Evolutionary conservation across 2,329 filamentous ascomycete species (phyloP), one percentile per base, ranked within the genome.

Genomic region (Chrysoporthe austroafricana): DNA sequence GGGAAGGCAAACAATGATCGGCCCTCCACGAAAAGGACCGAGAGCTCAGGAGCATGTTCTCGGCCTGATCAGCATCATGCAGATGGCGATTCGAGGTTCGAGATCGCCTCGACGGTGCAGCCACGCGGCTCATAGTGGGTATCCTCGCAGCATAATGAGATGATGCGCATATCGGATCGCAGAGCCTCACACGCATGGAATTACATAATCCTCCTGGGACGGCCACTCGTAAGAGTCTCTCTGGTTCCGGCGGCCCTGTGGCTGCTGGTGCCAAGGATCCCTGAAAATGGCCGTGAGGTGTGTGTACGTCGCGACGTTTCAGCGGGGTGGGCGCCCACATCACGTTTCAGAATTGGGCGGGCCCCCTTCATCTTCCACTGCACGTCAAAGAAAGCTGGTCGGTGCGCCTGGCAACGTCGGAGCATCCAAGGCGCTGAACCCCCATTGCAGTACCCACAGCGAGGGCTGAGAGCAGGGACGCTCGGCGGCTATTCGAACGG

Each of bases 301-400:
- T 43, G 58, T 43, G 58, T 26, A 58, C 42, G 58, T 34, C 44
- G 58, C 58, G 58, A 61, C 60, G 60, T 62, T 62, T 62, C 60
- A 62, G 60, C 60, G 18, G 18, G 26, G 44, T 36, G 14, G 60
- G 50, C 60, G 44, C n/a, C 44, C 43, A 21, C 43, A 9, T 52
- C 18, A 14, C 44, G 60, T 62, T 62, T 62, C 60, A 62, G 60
- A 62, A 50, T 52, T 52, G 8, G 44, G 60, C 60, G 44, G 60
- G 6, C 16, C 26, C 16, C 44, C 26, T 21, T 36, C 26, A 4
- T 52, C 16, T 44, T 36, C n/a, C 11, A 52, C 26, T 32, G 16
- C 60, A 18, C 60, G 6, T 18, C 36, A 57, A 48, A 13, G 36
- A 34, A 42, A 9, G 60, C 60, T 62, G 44, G 43, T 48, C 42